Percentiles rank a stretch among this genome's conserved stretches.
Evolutionary conservation across 2,329 filamentous ascomycete species (phyloP).

Genomic region (Aureobasidium sp.): DNA sequence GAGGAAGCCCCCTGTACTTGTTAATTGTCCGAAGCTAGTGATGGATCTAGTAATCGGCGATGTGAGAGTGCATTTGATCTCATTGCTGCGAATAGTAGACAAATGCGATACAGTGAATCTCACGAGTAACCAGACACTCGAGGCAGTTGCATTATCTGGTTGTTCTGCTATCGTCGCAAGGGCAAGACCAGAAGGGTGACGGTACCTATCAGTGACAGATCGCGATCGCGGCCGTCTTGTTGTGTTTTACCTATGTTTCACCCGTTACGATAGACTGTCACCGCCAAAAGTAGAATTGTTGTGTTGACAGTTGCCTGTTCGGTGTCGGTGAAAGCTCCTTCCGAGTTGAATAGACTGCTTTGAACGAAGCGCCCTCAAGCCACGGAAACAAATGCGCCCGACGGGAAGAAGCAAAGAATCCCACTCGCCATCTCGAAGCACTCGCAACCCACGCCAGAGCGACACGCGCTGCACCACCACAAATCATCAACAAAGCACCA

Average conservation of each 20-base stretch:
- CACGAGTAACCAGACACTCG: not conserved
- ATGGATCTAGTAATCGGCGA: not conserved
- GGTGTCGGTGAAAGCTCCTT: not conserved
- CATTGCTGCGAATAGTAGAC: not conserved
- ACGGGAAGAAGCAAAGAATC: not conserved
- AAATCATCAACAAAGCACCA: constrained; percentile 8
- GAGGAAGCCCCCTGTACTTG: not conserved
- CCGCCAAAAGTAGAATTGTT: not conserved
- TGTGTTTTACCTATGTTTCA: not conserved
- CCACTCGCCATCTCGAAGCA: not conserved
- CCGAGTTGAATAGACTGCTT: not conserved
- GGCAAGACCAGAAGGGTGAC: not conserved
- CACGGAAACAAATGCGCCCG: not conserved
- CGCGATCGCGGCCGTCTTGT: not conserved
- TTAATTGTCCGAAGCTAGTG: constrained; percentile 4
- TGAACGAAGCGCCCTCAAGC: not conserved
- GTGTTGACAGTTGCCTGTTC: not conserved
- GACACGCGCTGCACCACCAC: constrained; percentile 6
- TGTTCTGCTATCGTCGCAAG: not conserved
- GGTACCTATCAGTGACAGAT: not conserved
- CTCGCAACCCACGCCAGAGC: not conserved
- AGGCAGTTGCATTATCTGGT: not conserved
- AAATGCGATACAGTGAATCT: not conserved
- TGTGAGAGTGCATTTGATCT: not conserved
- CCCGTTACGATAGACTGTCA: not conserved